Base-by-base conservation (phyloP, 148 eudicot genomes). In the Silene latifolia region DNA sequence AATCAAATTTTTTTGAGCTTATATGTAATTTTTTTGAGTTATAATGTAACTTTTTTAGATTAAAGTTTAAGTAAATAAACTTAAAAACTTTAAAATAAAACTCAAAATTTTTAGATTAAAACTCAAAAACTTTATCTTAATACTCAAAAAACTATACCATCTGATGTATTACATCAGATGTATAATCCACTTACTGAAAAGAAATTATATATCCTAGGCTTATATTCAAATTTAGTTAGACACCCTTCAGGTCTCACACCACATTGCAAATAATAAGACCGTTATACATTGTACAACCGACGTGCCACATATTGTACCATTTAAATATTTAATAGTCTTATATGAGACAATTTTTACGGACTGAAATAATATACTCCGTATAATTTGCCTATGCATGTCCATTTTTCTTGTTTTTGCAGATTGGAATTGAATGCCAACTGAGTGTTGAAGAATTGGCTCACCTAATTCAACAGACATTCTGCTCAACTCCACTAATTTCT, bases 381-480 rank as follows among this genome's bases (percentile, higher is more conserved):
- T 54, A 8, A 21, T 44, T 21, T 20, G 0, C 39, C 23, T 39
- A 20, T 66, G 54, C 14, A 11, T 10, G 17, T 0, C 0, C 12
- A 0, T 27, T 53, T 66, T 59, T 75, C 20, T 77, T 80, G 46
- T 67, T 84, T 76, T 25, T 66, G 79, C 81, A 93, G 98, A 87
- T 93, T 81, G 98, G 98, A 83, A 88, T 93, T 77, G 92, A 93
- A 81, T 93, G 98, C 85, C 88, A 85, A 74, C 87, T 93, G 17
- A 93, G 98, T 72, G 98, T 90, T 2, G 96, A 91, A 76, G 98
- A 93, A 76, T 90, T 93, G 19, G 98, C 98, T 56, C 89, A 88
- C 67, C 96, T 87, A 64, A 86, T 93, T 81, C 98, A 93, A 80
- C 96, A 86, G 75, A 91, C 96, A 83, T 93, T 93, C 87, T 84